A percentile compares a stretch with the other conserved stretches of the same genome.
Conservation (phyloP, 192 early-diverging fungal species). For the Coemansia nantahalensis region DNA sequence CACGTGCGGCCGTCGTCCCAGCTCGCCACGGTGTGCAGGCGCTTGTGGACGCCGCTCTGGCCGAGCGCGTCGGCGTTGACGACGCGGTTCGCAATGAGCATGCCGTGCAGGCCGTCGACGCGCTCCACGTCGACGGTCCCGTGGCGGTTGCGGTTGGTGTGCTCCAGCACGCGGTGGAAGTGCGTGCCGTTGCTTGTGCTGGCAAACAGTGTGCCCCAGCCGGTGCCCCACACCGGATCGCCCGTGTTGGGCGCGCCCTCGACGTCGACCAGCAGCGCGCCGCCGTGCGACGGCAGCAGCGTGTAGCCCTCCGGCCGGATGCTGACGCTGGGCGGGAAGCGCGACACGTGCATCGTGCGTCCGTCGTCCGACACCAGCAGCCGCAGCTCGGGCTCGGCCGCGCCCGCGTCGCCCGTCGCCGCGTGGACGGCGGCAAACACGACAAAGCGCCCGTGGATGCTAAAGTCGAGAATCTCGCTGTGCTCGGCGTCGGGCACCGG, state of each 20-base stretch:
- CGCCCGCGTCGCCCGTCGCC: slow-evolving; percentile 15
- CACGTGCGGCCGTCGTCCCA: slow-evolving; percentile 87
- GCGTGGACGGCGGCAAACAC: slow-evolving; percentile 24
- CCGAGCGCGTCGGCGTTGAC: slow-evolving; percentile 65
- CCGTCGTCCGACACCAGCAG: slow-evolving; percentile 80
- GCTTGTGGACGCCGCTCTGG: slow-evolving; percentile 56
- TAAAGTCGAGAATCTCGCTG: slow-evolving; percentile 26
- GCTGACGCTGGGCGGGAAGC: slow-evolving; percentile 80
- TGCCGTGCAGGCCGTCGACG: slow-evolving; percentile 80
- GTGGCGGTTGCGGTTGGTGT: slow-evolving; percentile 73
- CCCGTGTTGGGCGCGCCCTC: slow-evolving; percentile 56
- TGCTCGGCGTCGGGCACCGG: slow-evolving; percentile 17
- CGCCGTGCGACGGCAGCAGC: slow-evolving; percentile 79
- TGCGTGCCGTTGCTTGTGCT: slow-evolving; percentile 83
- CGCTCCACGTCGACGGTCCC: slow-evolving; percentile 90
- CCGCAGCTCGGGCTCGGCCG: slow-evolving; percentile 47
- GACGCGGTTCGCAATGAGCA: slow-evolving; percentile 88
- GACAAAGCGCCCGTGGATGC: slow-evolving; percentile 42
- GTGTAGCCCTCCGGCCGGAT: slow-evolving; percentile 80
- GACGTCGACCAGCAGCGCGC: slow-evolving; percentile 76
- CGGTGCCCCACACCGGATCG: slow-evolving; percentile 30
- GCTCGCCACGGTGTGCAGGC: slow-evolving; percentile 72
- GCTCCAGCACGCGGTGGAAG: slow-evolving; percentile 70
- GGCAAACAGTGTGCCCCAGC: slow-evolving; percentile 70
- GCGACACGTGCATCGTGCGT: slow-evolving; percentile 61